Percentiles rank a stretch among this genome's conserved stretches.
phyloP scores from a whole-genome alignment of 805 yeast genomes.

The Candida qinlingensis region DNA sequence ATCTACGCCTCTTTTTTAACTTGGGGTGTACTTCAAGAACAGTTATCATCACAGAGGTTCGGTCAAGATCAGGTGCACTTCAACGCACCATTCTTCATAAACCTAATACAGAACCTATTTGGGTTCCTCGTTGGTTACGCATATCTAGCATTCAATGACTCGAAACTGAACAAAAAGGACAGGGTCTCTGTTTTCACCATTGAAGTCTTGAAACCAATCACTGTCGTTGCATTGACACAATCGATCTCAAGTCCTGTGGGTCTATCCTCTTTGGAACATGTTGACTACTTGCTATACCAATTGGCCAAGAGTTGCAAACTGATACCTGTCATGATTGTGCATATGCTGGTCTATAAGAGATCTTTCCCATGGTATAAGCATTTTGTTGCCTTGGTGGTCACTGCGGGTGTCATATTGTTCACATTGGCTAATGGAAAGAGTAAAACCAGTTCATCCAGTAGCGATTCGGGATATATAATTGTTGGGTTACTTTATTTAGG shows the following conservation, averaged over 20 bases:
- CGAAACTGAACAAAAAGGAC: not conserved
- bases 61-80: slow-evolving; percentile 50
- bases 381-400: slow-evolving; percentile 70
- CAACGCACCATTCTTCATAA: slow-evolving; percentile 75
- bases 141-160: slow-evolving; percentile 39
- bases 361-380: slow-evolving; percentile 73
- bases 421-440: slow-evolving; percentile 46
- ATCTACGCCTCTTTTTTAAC: slow-evolving; percentile 82
- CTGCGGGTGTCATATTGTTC: slow-evolving; percentile 77
- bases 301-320: slow-evolving; percentile 91
- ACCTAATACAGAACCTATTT: slow-evolving; percentile 64
- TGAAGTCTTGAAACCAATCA: slow-evolving; percentile 17
- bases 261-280: slow-evolving; percentile 69
- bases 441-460: slow-evolving; percentile 17
- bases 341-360: slow-evolving; percentile 61
- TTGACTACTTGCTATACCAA: slow-evolving; percentile 78
- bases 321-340: slow-evolving; percentile 90
- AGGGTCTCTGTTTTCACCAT: slow-evolving; percentile 14
- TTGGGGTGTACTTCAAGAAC: slow-evolving; percentile 92
- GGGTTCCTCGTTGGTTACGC: slow-evolving; percentile 65
- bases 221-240: slow-evolving; percentile 43
- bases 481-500: slow-evolving; percentile 59
- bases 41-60: slow-evolving; percentile 72
- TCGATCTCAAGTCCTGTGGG: slow-evolving; percentile 82
- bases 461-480: slow-evolving; percentile 35